Conservation (phyloP, 108 stramenopile species). For the Seminavis robusta region DNA sequence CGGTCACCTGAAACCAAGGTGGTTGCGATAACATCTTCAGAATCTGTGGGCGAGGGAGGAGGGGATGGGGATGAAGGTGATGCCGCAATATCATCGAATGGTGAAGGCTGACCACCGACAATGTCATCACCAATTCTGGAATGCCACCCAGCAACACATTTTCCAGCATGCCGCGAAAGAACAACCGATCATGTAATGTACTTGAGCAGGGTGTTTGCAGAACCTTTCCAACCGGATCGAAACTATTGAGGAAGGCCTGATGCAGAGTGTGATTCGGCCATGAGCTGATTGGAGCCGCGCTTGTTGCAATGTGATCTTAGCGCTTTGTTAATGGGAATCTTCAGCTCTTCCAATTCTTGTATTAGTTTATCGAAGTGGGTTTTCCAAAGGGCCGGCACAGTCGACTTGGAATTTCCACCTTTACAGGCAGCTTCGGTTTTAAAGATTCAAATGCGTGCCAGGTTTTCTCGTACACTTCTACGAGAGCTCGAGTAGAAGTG, state of each 20-base stretch:
- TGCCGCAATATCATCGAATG: slow-evolving; percentile 1
- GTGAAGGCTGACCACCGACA: background rate
- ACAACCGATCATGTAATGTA: background rate
- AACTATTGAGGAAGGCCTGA: too few species aligned
- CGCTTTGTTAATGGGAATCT: background rate
- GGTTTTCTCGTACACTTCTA: background rate
- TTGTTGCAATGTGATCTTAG: background rate
- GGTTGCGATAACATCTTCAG: background rate
- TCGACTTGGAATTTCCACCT: too few species aligned
- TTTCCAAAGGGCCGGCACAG: too few species aligned
- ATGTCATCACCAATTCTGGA: background rate
- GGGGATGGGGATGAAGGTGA: too few species aligned
- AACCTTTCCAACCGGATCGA: too few species aligned
- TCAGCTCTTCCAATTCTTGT: too few species aligned
- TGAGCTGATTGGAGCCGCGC: background rate
- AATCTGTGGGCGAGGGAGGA: background rate
- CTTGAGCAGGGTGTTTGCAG: too few species aligned
- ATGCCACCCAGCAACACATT: background rate
- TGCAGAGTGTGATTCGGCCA: background rate
- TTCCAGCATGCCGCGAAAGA: background rate
- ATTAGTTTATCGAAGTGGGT: too few species aligned
- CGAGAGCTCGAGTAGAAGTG: too few species aligned
- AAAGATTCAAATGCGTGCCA: background rate
- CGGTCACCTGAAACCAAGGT: too few species aligned
- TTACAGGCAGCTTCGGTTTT: too few species aligned